Evolutionary conservation across 495 filamentous ascomycete species (phyloP).

Genomic region (Beverwykella pulmonaria): DNA sequence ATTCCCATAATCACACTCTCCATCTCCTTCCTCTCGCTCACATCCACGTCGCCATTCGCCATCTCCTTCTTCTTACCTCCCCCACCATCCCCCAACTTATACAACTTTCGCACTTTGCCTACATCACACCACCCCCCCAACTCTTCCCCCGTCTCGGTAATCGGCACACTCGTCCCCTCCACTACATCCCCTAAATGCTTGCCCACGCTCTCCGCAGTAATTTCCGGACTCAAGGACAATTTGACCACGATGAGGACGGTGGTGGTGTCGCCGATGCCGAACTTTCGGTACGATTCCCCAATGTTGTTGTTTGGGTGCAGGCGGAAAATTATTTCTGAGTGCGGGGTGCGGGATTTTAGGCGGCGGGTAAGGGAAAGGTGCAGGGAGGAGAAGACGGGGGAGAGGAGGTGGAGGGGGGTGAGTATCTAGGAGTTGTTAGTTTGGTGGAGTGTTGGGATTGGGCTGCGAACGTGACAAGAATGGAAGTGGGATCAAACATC

Average conservation of each 20-base stretch:
- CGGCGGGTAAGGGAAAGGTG: conserved; percentile 63
- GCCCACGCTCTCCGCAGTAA: conserved; percentile 50
- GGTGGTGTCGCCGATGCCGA: conserved; percentile 74
- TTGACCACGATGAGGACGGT: conserved; percentile 76
- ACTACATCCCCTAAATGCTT: conserved; percentile 65
- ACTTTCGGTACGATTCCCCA: conserved; percentile 82
- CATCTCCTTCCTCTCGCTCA: conserved; percentile 40
- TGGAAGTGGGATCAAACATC: no score
- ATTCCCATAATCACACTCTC: conserved; percentile 45
- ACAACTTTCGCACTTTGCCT: conserved; percentile 74
- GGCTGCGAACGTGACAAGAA: no score
- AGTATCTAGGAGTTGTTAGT: conserved; percentile 52
- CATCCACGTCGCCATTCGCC: conserved; percentile 13
- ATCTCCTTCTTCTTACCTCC: conserved; percentile 4
- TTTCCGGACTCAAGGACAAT: conserved; percentile 48
- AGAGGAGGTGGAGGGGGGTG: conserved; percentile 70
- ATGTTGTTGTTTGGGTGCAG: conserved; percentile 90
- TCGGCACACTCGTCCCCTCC: conserved; percentile 61
- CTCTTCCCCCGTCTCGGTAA: conserved; percentile 64
- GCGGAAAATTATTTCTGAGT: conserved; percentile 87
- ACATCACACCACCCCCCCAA: conserved; percentile 64
- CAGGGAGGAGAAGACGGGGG: conserved; percentile 77
- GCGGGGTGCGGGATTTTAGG: conserved; percentile 81
- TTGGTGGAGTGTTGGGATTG: not conserved
- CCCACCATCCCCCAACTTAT: conserved; percentile 65